Base-by-base conservation (phyloP, 169 alveolate genomes). In the Cryptosporidium ryanae region DNA sequence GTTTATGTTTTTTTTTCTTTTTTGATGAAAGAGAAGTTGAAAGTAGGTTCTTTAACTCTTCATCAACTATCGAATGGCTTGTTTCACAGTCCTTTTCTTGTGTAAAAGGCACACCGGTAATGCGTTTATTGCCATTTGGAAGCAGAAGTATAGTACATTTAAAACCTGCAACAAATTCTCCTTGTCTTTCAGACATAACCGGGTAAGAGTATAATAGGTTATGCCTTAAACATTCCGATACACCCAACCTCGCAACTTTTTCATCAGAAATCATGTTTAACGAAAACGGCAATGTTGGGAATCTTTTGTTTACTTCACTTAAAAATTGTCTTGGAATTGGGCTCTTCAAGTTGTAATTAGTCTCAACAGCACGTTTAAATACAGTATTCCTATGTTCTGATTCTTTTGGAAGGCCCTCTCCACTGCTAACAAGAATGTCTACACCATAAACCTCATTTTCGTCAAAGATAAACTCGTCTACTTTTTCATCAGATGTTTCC, bases 221-320 rank as follows among this genome's bases (percentile, higher is more conserved):
- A 89, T 98, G 99, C 76, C 98, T 95, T 68, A 96, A 81, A 49
- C 99, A 98, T 93, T 97, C 99, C 49, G 97, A 95, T 43, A 98
- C 97, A 13, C 99, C 99, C 92, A 96, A 82, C 82, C 91, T 25
- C 2, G 92, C 91, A 18, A 92, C 94, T 57, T 94, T 82, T 68
- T 94, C 94, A 82, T 92, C 96, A 48, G 94, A 96, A 46, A 94
- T 61, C 64, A 91, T 71, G 55, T 90, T 83, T 31, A 93, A 66
- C 46, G 91, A 94, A 82, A 92, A 94, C 82, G 95, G 98, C 92
- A 89, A 91, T 87, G 59, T 92, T 84, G 82, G 96, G 91, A 29
- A 95, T 84, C 93, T 91, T 54, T 94, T 93, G 82, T 95, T 94
- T 38, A 97, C 98, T 65, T 96, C 98, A 90, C 94, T 90, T 84